Evolutionary conservation across 2,329 filamentous ascomycete species (phyloP).

Genomic region (Stachybotrys elegans): DNA sequence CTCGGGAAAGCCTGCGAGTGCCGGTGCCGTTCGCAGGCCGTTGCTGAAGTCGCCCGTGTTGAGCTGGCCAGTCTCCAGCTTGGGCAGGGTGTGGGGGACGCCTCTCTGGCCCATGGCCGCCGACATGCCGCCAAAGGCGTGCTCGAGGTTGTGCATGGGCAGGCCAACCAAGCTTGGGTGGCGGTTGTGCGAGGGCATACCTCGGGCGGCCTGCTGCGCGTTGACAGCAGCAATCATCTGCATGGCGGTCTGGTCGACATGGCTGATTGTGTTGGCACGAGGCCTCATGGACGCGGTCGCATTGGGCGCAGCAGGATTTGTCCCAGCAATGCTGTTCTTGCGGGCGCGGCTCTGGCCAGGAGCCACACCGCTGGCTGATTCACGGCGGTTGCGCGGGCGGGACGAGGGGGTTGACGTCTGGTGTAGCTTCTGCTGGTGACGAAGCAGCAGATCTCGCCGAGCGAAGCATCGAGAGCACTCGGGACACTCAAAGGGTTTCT

Average conservation of each 20-base stretch:
- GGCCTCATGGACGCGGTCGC: conserved; percentile 66
- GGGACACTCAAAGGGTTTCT: conserved; percentile 97
- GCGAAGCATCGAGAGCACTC: conserved; percentile 95
- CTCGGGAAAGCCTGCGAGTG: conserved; percentile 57
- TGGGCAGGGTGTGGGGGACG: conserved; percentile 64
- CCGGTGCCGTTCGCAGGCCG: conserved; percentile 74
- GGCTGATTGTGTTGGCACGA: conserved; percentile 92
- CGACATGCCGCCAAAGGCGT: conserved; percentile 71
- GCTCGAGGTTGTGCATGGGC: conserved; percentile 51
- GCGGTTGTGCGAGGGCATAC: conserved; percentile 56
- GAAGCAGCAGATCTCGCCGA: conserved; percentile 80
- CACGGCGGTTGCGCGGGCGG: conserved; percentile 79
- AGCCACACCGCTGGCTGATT: conserved; percentile 74
- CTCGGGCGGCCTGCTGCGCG: conserved; percentile 43
- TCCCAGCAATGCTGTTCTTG: conserved; percentile 81
- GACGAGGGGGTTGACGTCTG: conserved; percentile 86
- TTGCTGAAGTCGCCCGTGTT: conserved; percentile 58
- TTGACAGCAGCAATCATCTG: conserved; percentile 64
- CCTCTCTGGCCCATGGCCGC: conserved; percentile 61
- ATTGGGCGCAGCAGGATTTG: conserved; percentile 37
- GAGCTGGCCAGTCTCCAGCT: conserved; percentile 74
- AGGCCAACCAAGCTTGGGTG: conserved; percentile 72
- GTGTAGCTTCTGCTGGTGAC: conserved; percentile 98
- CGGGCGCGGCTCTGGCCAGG: conserved; percentile 69
- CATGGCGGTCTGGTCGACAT: conserved; percentile 74